Evolutionary conservation across 768 basidiomycete genomes (phyloP), one percentile per base, ranked within the genome.

Genomic region (Collybia sp.): DNA sequence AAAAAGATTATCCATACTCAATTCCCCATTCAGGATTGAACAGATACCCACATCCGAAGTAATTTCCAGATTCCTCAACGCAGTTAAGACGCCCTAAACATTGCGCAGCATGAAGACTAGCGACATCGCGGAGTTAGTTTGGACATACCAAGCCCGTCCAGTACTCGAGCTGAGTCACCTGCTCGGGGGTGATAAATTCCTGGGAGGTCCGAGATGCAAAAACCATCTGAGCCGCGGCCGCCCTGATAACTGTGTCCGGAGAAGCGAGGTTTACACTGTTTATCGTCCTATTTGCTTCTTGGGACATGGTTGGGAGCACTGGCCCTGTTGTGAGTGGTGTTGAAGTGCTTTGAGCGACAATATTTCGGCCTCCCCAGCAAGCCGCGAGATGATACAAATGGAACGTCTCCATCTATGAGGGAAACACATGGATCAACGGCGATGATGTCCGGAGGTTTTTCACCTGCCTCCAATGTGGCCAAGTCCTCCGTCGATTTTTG

Each of bases 211-310:
- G 78, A 36, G 82, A 76, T n/a, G 88, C 88, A 57, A 88, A 92
- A 4, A 90, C 77, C 77, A 90, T 86, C 48, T 91, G 88, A 16
- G 78, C 79, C 12, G 85, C 83, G 12, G 88, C 85, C n/a, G 84
- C 89, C 54, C 77, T 75, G 55, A 91, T 89, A 46, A 67, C 59
- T 1, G 69, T 58, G 30, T 63, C 59, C 1, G 54, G 53, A 18
- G 51, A 56, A 11, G 59, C 60, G 40, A 45, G 53, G 39, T 46
- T 42, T 31, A 20, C 46, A 35, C 54, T 51, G n/a, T 48, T 20
- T n/a, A 48, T 42, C 20, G 46, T 45, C 8, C 48, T 46, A 10
- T 64, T 51, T 44, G 54, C 53, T 33, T 63, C 53, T 30, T 58
- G 61, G 44, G 62, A 62, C 15, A 63, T 62, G 9, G 62, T 58